Base-by-base conservation (phyloP, 139 green algal genomes). In the Coelastrella sp. region DNA sequence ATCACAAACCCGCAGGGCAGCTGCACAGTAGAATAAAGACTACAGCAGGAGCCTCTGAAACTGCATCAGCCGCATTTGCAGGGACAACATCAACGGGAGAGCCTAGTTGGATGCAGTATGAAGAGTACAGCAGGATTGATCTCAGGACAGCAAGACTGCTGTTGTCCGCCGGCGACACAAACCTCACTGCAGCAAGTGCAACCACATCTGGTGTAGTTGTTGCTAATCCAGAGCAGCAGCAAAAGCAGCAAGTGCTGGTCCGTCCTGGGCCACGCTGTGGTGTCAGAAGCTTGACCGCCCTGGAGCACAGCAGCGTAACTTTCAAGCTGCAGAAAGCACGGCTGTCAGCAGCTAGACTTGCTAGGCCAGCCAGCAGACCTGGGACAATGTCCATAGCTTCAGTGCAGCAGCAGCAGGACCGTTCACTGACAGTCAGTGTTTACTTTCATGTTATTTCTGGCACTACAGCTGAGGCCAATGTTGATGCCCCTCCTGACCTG, bases 391-490 rank as follows among this genome's bases (percentile, higher is more conserved):
- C 82, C 7, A 87, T 87, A 49, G 82, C 84, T 22, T 80, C 84
- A 70, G 49, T 24, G 20, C 59, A 20, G 66, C 59, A 20, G 25
- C 19, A 59, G 11, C 68, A 27, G 14, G 25, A 25, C 20, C 49
- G 19, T 9, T 49, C 22, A 24, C 49, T 88, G 0, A 84, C 25
- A n/a, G 73, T 90, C 9, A 17, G 60, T 19, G n/a, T 84, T 7
- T 90, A 90, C 73, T 90, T 90, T 17, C 85, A 90, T 17, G 85
- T 90, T 1, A 58, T 90, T 14, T 76, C 72, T 22, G 73, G 73
- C 24, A 81, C 19, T 12, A 63, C 22, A 22, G 6, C 25, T 11
- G 68, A 83, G 9, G 27, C 24, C 27, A 83, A 49, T 3, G 85
- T 83, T 9, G 17, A 84, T 74, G 85, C 74, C 4, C 59, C 85